Conservation (phyloP, 2,329 filamentous ascomycete genomes). For the Orbilia blumenaviensis region DNA sequence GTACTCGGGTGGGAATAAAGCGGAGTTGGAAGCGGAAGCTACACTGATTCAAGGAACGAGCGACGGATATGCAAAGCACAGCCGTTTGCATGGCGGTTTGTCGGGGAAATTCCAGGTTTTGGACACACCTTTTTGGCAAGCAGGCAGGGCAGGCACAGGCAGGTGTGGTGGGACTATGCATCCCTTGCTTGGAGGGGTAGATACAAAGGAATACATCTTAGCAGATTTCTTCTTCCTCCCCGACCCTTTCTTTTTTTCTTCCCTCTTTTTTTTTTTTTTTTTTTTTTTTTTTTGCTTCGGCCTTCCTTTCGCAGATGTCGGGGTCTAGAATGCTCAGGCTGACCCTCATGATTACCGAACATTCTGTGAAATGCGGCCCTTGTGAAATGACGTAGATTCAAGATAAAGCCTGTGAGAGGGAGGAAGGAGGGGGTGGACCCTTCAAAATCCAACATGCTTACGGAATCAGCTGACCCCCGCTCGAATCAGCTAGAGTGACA, state of each 20-base stretch:
- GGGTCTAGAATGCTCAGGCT: slow-evolving; percentile 1
- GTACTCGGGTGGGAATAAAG: not conserved
- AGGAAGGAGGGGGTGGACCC: not conserved
- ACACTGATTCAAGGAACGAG: slow-evolving; percentile 16
- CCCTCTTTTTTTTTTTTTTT: not conserved
- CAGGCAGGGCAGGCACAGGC: slow-evolving; percentile 26
- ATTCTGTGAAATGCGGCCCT: not conserved
- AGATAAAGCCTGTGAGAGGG: not conserved
- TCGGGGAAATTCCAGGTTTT: slow-evolving; percentile 36
- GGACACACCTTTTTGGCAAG: slow-evolving; percentile 19
- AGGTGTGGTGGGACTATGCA: slow-evolving; percentile 46
- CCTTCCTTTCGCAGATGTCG: no score
- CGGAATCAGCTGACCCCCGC: slow-evolving; percentile 31
- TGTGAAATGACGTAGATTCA: not conserved
- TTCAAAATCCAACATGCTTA: slow-evolving; percentile 13
- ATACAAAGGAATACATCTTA: slow-evolving; percentile 21
- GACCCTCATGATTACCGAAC: not conserved
- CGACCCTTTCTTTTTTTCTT: not conserved
- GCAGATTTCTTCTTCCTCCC: not conserved
- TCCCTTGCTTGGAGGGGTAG: slow-evolving; percentile 28
- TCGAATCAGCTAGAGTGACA: slow-evolving; percentile 15
- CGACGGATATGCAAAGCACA: slow-evolving; percentile 25
- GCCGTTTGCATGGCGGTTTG: slow-evolving; percentile 22
- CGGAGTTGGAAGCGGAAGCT: slow-evolving; percentile 19
- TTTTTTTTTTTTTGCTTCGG: no score